phyloP scores from a whole-genome alignment of 495 filamentous ascomycete species.

The Penicillium lagena region DNA sequence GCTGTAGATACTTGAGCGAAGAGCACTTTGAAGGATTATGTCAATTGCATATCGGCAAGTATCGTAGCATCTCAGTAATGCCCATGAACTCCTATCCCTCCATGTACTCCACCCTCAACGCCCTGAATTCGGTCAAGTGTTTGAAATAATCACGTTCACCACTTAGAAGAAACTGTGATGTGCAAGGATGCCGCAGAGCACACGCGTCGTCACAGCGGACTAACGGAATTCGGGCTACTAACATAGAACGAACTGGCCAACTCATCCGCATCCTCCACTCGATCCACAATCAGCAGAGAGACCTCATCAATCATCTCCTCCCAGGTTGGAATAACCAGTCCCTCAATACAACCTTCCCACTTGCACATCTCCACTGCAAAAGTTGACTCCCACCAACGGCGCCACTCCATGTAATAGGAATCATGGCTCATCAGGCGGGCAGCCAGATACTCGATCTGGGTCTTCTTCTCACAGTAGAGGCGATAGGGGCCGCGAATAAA shows the following conservation, averaged over 20 bases:
- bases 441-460: not conserved
- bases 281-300: slow-evolving; percentile 11
- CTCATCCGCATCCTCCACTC: slow-evolving; percentile 13
- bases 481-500: slow-evolving; percentile 6
- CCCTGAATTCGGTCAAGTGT: too few species aligned
- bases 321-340: slow-evolving; percentile 15
- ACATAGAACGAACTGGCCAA: slow-evolving; percentile 1
- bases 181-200: too few species aligned
- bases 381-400: slow-evolving; percentile 11
- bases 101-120: too few species aligned
- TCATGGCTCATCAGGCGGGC: slow-evolving; percentile 1
- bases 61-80: too few species aligned
- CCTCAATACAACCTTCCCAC: slow-evolving; percentile 13
- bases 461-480: not conserved
- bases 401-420: slow-evolving; percentile 12
- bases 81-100: too few species aligned
- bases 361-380: slow-evolving; percentile 18
- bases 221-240: not conserved
- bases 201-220: not conserved
- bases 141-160: too few species aligned
- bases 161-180: not conserved
- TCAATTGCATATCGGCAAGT: too few species aligned
- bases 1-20: too few species aligned
- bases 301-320: slow-evolving; percentile 20
- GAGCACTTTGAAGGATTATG: too few species aligned